A percentile compares a stretch with the other conserved stretches of the same genome.
These are phyloP conservation scores for Ceratocystis cacaofunesta DNA, from an alignment of 2,329 filamentous ascomycete genomes.

Conservation along the genomic window DNA sequence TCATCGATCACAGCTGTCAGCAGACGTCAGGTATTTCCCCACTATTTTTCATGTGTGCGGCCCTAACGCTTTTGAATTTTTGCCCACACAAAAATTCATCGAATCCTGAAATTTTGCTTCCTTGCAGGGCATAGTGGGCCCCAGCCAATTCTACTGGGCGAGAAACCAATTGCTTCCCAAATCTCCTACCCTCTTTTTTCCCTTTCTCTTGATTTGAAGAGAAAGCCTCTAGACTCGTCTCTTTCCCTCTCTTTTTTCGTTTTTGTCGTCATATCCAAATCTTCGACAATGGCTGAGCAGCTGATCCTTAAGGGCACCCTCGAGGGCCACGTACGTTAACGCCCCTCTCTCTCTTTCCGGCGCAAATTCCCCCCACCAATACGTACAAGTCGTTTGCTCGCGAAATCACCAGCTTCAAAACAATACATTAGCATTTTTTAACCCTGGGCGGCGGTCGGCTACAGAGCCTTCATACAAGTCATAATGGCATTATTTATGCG, in stretches of 20 bases:
- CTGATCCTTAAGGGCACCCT: constrained; percentile 92
- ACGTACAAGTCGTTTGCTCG: neutral
- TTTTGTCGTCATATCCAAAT: constrained; percentile 14
- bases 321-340: constrained; percentile 71
- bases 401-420: neutral
- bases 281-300: constrained; percentile 63
- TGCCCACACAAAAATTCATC: constrained; percentile 18
- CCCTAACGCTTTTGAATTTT: constrained; percentile 17
- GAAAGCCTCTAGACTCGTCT: constrained; percentile 19
- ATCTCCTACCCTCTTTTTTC: constrained; percentile 16
- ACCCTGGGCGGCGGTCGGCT: neutral
- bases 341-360: constrained; percentile 18
- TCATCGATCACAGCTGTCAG: neutral
- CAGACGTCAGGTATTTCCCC: constrained; percentile 5
- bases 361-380: neutral
- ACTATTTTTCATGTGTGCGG: constrained; percentile 16
- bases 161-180: constrained; percentile 16
- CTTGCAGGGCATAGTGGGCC: constrained; percentile 17
- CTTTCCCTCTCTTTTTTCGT: constrained; percentile 17
- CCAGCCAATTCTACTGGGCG: constrained; percentile 16
- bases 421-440: neutral
- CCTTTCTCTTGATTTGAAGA: constrained; percentile 17
- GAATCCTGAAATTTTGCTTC: constrained; percentile 17
- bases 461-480: neutral
- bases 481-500: neutral